Conservation (phyloP, 352 stramenopile species). For the Phytopythium aichiense region DNA sequence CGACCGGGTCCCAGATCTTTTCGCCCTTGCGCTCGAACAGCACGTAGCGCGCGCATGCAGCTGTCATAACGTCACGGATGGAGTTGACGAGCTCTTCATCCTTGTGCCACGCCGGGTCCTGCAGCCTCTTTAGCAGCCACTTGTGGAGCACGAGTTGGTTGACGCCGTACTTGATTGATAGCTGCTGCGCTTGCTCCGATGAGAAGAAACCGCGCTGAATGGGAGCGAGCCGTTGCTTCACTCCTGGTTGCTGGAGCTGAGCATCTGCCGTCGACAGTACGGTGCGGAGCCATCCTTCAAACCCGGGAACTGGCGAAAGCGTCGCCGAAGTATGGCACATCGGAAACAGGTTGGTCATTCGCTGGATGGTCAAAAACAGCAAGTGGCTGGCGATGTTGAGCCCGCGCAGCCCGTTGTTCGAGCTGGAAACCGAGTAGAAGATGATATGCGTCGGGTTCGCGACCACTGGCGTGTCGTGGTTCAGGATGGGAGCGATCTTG, state of each 20-base stretch:
- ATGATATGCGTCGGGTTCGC: slow-evolving; percentile 68
- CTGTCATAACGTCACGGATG: slow-evolving; percentile 46
- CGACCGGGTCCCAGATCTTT: slow-evolving; percentile 79
- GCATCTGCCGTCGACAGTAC: slow-evolving; percentile 24
- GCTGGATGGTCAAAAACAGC: slow-evolving; percentile 80
- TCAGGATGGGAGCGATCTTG: slow-evolving; percentile 60
- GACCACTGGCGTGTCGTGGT: slow-evolving; percentile 38
- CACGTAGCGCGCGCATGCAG: slow-evolving; percentile 70
- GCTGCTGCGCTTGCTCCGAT: slow-evolving; percentile 33
- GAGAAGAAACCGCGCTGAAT: slow-evolving; percentile 48
- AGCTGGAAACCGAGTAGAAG: slow-evolving; percentile 84
- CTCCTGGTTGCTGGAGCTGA: slow-evolving; percentile 17
- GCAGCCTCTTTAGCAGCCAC: slow-evolving; percentile 65
- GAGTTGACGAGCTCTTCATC: slow-evolving; percentile 43
- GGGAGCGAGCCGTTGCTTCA: slow-evolving; percentile 12
- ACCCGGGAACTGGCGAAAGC: slow-evolving; percentile 75
- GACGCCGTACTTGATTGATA: slow-evolving; percentile 60
- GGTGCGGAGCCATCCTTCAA: slow-evolving; percentile 60
- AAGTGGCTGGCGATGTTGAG: slow-evolving; percentile 82
- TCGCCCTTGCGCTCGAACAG: slow-evolving; percentile 72
- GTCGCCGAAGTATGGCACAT: slow-evolving; percentile 64
- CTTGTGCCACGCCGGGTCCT: slow-evolving; percentile 37
- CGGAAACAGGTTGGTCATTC: slow-evolving; percentile 61
- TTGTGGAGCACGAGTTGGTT: slow-evolving; percentile 51
- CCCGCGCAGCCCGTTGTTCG: slow-evolving; percentile 69